Evolutionary conservation across 2,329 filamentous ascomycete species (phyloP), one percentile per base, ranked within the genome.

Genomic region (Colletotrichum coccodes): DNA sequence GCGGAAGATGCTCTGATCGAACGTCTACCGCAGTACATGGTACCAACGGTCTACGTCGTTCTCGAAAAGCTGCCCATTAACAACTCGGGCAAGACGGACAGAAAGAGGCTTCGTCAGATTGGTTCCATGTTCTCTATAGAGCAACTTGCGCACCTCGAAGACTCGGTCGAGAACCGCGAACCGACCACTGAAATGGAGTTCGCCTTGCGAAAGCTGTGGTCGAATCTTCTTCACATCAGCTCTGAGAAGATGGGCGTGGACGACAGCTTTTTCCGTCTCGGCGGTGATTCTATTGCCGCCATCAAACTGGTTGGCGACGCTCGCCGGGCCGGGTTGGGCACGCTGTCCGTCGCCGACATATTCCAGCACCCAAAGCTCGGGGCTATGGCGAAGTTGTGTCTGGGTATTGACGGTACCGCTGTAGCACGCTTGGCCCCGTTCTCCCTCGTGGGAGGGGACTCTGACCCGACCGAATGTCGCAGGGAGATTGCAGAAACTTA

Each of bases 261-360:
- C n/a, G 72, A 73, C 52, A 72, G 66, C 58, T 77, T 77, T 53
- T 71, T 77, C 26, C 56, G 64, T 3, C 64, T 74, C 1, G 74
- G 72, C 3, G 71, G 74, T 3, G 72, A 76, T 59, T 77, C 76
- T 0, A 65, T 76, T 12, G 59, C 58, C 1, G 73, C 75, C 12
- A 77, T 77, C 68, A 71, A 70, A 26, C 62, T 74, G 4, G 61
- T 69, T 1, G 40, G 53, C 9, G 34, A 59, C 6, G 53, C 54
- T 6, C 53, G 44, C 21, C 23, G 54, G 2, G n/a, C 11, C 4
- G 61, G 61, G 8, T 40, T 40, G 12, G 6, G 58, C 4, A 28
- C n/a, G 2, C 50, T 64, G 7, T 59, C 53, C 3, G 54, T 64
- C 7, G 38, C 53, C 8, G 53, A 64, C 36, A 59, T 64, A 8